A percentile compares a stretch with the other conserved stretches of the same genome.
Conservation (phyloP, 1,284 basidiomycete genomes). For the Trichosporon coremiiforme region DNA sequence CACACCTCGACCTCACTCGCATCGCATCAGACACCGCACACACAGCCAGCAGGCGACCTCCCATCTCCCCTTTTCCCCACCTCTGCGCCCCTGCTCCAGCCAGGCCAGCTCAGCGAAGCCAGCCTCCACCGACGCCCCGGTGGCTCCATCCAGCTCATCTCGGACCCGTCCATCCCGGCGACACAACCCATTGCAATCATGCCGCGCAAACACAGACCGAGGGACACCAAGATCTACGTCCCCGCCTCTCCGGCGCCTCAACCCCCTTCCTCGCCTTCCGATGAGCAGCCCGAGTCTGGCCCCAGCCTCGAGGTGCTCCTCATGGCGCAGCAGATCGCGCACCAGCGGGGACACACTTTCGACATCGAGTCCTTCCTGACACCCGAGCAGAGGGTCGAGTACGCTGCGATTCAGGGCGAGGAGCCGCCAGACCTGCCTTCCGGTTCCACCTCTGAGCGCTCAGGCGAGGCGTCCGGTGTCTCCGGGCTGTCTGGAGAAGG, state of each 20-base stretch:
- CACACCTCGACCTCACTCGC: background rate
- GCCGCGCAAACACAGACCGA: conserved; percentile 35
- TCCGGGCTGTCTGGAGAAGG: background rate
- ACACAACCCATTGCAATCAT: conserved; percentile 17
- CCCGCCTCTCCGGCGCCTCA: conserved; percentile 27
- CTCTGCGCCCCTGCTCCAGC: too few relatives aligned
- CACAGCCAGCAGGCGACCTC: background rate
- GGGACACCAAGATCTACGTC: conserved; percentile 40
- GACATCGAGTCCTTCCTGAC: conserved; percentile 45
- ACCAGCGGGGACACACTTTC: conserved; percentile 38
- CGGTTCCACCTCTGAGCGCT: background rate
- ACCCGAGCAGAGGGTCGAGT: conserved; percentile 38
- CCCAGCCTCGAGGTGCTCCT: conserved; percentile 42
- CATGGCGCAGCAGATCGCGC: conserved; percentile 42
- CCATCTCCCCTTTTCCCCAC: background rate
- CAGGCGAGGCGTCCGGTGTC: background rate
- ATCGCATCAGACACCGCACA: background rate
- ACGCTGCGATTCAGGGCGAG: conserved; percentile 21
- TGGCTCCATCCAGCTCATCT: background rate
- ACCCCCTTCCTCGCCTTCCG: conserved; percentile 10
- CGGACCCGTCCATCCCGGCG: background rate
- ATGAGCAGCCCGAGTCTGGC: conserved; percentile 1
- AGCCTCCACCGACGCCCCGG: background rate
- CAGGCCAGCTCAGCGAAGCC: too few relatives aligned
- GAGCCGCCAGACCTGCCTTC: background rate